A percentile compares a stretch with the other conserved stretches of the same genome.
Evolutionary conservation across 352 stramenopile species (phyloP).

Genomic region (Pelagophyceae sp.): DNA sequence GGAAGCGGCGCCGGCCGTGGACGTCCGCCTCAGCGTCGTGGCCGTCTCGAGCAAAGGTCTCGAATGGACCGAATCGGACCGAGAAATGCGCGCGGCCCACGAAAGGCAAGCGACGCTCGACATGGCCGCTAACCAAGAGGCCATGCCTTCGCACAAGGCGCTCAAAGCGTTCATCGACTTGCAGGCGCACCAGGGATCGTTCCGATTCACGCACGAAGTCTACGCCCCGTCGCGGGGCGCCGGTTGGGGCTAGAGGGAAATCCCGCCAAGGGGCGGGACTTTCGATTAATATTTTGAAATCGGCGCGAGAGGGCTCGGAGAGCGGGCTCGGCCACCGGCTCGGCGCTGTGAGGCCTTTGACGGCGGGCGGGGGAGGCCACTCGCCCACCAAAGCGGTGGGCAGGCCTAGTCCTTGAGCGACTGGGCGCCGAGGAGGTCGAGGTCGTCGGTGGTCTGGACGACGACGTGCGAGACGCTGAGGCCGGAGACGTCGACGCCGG

Average conservation of each 20-base stretch:
- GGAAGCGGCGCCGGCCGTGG: background rate
- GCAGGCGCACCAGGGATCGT: background rate
- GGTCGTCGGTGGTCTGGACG: slow-evolving; percentile 35
- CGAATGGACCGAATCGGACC: background rate
- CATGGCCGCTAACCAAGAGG: background rate
- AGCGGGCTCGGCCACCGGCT: too few relatives aligned
- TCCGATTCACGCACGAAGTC: background rate
- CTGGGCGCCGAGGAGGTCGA: too few relatives aligned
- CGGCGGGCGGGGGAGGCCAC: too few relatives aligned
- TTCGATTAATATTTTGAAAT: too few relatives aligned
- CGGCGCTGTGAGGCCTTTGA: too few relatives aligned
- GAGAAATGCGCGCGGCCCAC: background rate
- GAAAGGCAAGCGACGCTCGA: background rate
- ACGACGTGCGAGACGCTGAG: slow-evolving; percentile 53
- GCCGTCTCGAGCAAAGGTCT: too few relatives aligned
- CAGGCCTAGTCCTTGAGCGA: too few relatives aligned
- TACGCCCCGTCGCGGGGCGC: background rate
- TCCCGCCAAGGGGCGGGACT: too few relatives aligned
- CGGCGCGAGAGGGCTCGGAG: too few relatives aligned
- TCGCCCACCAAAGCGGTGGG: too few relatives aligned
- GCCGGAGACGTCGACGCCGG: slow-evolving; percentile 36
- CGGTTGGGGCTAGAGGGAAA: background rate
- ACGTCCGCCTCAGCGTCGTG: background rate
- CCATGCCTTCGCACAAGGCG: background rate
- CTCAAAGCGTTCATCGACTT: background rate